A percentile compares a stretch with the other conserved stretches of the same genome.
phyloP scores from a whole-genome alignment of 345 rosid species.

The Cardamine chenopodiifolia region DNA sequence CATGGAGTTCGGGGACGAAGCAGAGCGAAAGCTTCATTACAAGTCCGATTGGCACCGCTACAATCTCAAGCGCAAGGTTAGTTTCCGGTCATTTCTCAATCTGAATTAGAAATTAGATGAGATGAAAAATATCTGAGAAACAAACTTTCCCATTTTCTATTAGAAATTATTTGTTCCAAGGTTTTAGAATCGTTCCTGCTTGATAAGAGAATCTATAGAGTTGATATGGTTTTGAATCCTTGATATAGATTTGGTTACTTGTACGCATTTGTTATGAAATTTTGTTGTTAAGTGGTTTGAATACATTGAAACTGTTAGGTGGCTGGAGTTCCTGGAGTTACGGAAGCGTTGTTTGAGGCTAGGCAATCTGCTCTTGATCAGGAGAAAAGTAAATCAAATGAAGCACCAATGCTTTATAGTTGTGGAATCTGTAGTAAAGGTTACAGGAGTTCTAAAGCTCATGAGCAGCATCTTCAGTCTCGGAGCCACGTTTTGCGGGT shows the following conservation, averaged over 20 bases:
- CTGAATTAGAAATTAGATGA: background rate
- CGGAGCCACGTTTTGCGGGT: conserved; percentile 60
- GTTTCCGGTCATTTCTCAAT: background rate
- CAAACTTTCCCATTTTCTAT: background rate
- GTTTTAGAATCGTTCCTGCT: background rate
- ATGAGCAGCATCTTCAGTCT: conserved; percentile 81
- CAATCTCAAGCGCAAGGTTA: conserved; percentile 96
- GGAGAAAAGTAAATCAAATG: conserved; percentile 61
- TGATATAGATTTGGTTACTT: background rate
- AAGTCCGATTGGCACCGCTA: conserved; percentile 99
- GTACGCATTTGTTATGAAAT: background rate
- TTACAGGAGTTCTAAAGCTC: conserved; percentile 86
- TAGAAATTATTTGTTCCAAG: background rate
- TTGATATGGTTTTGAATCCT: background rate
- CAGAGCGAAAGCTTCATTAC: conserved; percentile 82
- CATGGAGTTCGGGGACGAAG: conserved; percentile 73
- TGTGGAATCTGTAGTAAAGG: conserved; percentile 78
- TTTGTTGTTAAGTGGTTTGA: background rate
- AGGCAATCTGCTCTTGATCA: conserved; percentile 69
- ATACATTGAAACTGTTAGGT: conserved; percentile 47
- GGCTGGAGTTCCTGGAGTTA: conserved; percentile 98
- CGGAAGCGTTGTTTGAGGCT: conserved; percentile 74
- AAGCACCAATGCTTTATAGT: conserved; percentile 69
- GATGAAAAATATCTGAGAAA: background rate
- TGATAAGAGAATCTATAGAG: background rate